A percentile compares a stretch with the other conserved stretches of the same genome.
Evolutionary conservation across 2,329 filamentous ascomycete species (phyloP).

Genomic region (Sporothrix pallida): DNA sequence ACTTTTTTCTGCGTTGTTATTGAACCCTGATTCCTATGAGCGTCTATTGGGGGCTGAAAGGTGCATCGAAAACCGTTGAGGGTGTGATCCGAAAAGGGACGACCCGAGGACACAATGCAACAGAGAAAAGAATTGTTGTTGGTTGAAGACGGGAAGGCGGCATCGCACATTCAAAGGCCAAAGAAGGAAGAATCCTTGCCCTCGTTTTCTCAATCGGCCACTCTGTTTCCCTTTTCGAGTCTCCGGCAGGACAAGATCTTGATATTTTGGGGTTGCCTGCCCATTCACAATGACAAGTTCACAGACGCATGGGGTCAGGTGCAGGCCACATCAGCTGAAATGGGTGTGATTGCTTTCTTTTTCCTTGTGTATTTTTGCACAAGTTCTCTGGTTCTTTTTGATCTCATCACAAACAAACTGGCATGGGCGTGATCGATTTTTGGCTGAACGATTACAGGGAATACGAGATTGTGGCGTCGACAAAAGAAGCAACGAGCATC

Average conservation of each 20-base stretch:
- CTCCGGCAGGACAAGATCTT: background rate
- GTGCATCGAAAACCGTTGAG: background rate
- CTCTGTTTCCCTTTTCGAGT: background rate
- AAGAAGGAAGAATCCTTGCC: background rate
- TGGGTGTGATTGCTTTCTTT: slow-evolving; percentile 6
- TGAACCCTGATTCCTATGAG: too few species aligned
- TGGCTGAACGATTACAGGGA: background rate
- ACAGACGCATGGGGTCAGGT: background rate
- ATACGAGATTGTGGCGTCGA: slow-evolving; percentile 4
- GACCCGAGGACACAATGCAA: background rate
- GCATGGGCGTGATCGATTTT: background rate
- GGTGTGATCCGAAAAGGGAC: background rate
- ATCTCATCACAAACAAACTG: too few species aligned
- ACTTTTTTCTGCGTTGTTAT: background rate
- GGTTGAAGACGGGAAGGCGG: background rate
- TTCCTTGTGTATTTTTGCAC: background rate
- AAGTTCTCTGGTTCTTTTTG: too few species aligned
- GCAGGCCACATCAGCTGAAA: background rate
- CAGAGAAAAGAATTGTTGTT: background rate
- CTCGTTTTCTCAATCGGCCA: background rate
- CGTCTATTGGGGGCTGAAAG: background rate
- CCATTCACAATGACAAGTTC: background rate
- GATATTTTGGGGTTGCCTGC: background rate
- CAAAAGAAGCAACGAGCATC: background rate
- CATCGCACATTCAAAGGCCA: background rate